These are phyloP conservation scores for Bacterosira constricta DNA, from an alignment of 108 stramenopile genomes.

Conservation along the genomic window DNA sequence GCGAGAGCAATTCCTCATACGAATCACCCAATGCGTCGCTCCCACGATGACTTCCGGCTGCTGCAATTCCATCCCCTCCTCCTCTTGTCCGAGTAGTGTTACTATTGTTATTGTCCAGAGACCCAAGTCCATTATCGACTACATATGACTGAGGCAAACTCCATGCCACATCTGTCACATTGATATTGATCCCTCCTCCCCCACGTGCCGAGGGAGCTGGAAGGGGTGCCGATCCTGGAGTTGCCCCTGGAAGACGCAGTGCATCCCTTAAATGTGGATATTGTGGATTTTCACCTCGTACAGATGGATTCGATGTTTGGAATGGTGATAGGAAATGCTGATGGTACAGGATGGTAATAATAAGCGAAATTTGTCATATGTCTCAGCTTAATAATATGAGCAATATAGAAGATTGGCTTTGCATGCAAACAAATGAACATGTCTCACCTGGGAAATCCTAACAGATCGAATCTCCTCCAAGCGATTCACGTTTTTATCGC, in stretches of 20 bases:
- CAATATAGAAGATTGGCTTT: neutral
- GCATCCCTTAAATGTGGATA: slow-evolving; percentile 45
- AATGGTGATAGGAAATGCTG: slow-evolving; percentile 56
- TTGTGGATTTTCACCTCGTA: slow-evolving; percentile 17
- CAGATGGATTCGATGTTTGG: slow-evolving; percentile 17
- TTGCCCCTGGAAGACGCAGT: slow-evolving; percentile 19
- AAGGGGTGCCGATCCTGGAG: slow-evolving; percentile 2
- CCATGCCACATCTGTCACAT: slow-evolving; percentile 82
- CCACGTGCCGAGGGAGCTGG: slow-evolving; percentile 37
- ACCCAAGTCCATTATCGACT: slow-evolving; percentile 15
- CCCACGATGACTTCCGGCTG: neutral
- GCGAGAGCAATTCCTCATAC: slow-evolving; percentile 1
- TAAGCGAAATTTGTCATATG: neutral
- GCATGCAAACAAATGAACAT: slow-evolving; percentile 1
- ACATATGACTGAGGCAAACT: slow-evolving; percentile 58
- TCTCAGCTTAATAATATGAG: neutral
- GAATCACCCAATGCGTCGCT: no score
- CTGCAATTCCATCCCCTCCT: slow-evolving; percentile 4
- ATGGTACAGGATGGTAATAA: neutral
- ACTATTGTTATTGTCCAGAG: neutral
- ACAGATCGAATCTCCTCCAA: slow-evolving; percentile 56
- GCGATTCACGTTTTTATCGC: slow-evolving; percentile 9
- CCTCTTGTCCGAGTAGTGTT: slow-evolving; percentile 3
- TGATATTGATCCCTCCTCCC: slow-evolving; percentile 59
- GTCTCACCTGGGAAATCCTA: slow-evolving; percentile 61